Percentiles rank a stretch among this genome's conserved stretches.
phyloP scores from a whole-genome alignment of 768 basidiomycete genomes.

The Clathrus columnatus region DNA sequence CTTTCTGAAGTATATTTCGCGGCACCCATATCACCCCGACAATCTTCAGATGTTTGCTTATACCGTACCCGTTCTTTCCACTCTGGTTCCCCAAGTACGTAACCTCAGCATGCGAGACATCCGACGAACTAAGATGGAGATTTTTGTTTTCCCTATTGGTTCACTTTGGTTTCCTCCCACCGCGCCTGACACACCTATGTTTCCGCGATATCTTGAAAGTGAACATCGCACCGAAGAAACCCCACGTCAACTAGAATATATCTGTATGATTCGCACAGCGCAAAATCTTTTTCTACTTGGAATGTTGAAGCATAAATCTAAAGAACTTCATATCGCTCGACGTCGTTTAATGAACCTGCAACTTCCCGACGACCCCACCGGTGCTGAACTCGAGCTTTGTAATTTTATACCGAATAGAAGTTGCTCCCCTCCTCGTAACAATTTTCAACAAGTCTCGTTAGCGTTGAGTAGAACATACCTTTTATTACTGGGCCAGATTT shows the following conservation, averaged over 20 bases:
- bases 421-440: neutral
- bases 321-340: conserved; percentile 59
- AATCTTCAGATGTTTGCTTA: conserved; percentile 46
- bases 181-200: conserved; percentile 51
- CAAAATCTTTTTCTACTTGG: conserved; percentile 62
- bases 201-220: conserved; percentile 37
- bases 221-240: conserved; percentile 27
- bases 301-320: conserved; percentile 55
- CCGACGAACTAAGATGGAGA: conserved; percentile 62
- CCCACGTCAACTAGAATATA: conserved; percentile 37
- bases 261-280: conserved; percentile 56
- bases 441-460: conserved; percentile 31
- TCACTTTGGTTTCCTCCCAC: conserved; percentile 57
- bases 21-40: conserved; percentile 33
- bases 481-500: conserved; percentile 58
- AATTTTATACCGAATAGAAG: conserved; percentile 36
- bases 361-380: conserved; percentile 34
- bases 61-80: conserved; percentile 48
- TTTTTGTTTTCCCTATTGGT: conserved; percentile 59
- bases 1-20: conserved; percentile 47
- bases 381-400: conserved; percentile 30
- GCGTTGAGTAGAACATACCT: conserved; percentile 61
- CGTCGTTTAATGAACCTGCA: conserved; percentile 56
- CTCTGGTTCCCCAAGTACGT: conserved; percentile 54
- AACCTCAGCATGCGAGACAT: conserved; percentile 66